phyloP scores from a whole-genome alignment of 176 grass and related monocot species.

The bread wheat (Triticum aestivum) region DNA sequence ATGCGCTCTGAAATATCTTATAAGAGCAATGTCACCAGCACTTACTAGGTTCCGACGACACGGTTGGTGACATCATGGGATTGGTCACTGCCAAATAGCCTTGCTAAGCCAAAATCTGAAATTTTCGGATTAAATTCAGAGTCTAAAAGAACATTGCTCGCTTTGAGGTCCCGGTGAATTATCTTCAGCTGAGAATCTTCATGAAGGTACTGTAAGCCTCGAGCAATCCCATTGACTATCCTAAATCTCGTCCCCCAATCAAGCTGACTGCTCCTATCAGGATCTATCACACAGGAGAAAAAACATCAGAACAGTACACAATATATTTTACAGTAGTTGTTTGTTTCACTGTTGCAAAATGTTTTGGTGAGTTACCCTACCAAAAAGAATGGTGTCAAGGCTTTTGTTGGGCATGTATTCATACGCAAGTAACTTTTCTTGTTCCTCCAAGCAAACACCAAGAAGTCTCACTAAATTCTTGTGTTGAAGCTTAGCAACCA shows the following conservation, averaged over 20 bases:
- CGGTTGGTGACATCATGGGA: conserved; percentile 50
- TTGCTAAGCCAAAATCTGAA: conserved; percentile 73
- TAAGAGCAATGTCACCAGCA: not conserved
- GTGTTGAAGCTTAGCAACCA: conserved; percentile 79
- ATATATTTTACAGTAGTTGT: not conserved
- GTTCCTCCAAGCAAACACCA: conserved; percentile 72
- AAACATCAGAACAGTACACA: not conserved
- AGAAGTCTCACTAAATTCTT: conserved; percentile 80
- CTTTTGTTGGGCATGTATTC: conserved; percentile 81
- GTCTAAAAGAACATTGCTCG: conserved; percentile 50
- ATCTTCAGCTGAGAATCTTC: conserved; percentile 82
- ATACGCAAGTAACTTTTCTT: conserved; percentile 70
- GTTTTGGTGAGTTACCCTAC: conserved; percentile 28
- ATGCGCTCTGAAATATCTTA: not conserved
- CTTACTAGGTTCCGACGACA: conserved; percentile 80
- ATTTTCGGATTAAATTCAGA: conserved; percentile 65
- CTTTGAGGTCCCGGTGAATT: conserved; percentile 64
- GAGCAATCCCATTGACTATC: conserved; percentile 55
- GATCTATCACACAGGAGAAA: conserved; percentile 38
- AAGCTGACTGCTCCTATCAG: conserved; percentile 25
- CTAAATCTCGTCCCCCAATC: conserved; percentile 55
- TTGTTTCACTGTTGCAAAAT: not conserved
- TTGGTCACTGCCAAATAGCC: conserved; percentile 59
- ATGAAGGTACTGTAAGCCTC: conserved; percentile 81
- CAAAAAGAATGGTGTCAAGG: conserved; percentile 72